Evolutionary conservation across 2,329 filamentous ascomycete genomes (phyloP).

Genomic region (Fusarium papillatum): DNA sequence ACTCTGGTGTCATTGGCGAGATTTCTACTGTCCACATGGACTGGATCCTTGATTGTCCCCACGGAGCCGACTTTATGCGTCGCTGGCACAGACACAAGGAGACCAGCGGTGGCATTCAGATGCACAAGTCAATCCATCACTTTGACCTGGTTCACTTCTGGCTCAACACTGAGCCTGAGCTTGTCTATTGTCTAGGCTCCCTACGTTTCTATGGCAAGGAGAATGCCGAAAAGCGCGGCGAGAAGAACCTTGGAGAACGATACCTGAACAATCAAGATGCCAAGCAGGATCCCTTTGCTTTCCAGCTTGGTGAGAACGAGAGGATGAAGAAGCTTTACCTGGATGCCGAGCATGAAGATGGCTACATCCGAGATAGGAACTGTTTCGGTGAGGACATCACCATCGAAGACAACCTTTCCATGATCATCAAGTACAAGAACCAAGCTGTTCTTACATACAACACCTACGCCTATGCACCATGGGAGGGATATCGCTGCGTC

Average conservation of each 20-base stretch:
- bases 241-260: conserved; percentile 63
- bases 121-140: conserved; percentile 72
- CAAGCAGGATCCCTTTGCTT: conserved; percentile 68
- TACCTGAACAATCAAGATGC: conserved; percentile 64
- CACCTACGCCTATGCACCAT: conserved; percentile 71
- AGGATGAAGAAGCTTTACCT: conserved; percentile 71
- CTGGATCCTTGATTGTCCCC: conserved; percentile 73
- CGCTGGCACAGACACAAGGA: conserved; percentile 73
- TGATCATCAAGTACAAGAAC: conserved; percentile 69
- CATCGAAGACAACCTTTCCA: conserved; percentile 74
- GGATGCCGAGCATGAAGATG: conserved; percentile 74
- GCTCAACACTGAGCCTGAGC: conserved; percentile 67
- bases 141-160: conserved; percentile 74
- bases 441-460: conserved; percentile 71
- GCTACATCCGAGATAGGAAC: conserved; percentile 72
- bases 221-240: conserved; percentile 69
- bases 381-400: conserved; percentile 74
- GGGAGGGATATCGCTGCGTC: conserved; percentile 70
- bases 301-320: conserved; percentile 64
- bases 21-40: conserved; percentile 73
- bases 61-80: conserved; percentile 74
- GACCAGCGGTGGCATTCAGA: conserved; percentile 70
- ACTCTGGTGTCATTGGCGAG: conserved; percentile 66
- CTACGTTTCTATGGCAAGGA: conserved; percentile 72
- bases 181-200: conserved; percentile 70